phyloP scores from a whole-genome alignment of 2,329 filamentous ascomycete genomes.

The Cephalotrichum gorgonifer region DNA sequence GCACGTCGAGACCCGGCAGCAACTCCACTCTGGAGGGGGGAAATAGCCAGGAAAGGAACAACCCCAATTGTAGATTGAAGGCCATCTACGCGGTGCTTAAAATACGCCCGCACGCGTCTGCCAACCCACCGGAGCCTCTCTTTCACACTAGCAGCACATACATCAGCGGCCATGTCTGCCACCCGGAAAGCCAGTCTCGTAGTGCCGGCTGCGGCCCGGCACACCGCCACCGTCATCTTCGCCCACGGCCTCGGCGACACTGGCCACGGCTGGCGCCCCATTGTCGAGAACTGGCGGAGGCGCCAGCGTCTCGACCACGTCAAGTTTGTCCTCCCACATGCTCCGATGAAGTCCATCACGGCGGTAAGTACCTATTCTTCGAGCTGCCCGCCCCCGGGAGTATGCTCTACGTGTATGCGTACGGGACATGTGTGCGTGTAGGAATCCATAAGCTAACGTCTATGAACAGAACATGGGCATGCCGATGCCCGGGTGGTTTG shows the following conservation, averaged over 20 bases:
- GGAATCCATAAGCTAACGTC: neutral
- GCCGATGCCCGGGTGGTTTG: constrained; percentile 81
- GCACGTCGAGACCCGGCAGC: neutral
- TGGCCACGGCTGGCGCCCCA: constrained; percentile 66
- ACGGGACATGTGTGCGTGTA: too few relatives aligned
- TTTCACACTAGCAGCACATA: neutral
- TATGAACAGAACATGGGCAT: constrained; percentile 73
- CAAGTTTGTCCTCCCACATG: constrained; percentile 90
- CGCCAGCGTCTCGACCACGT: constrained; percentile 76
- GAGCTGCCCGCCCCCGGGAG: too few relatives aligned
- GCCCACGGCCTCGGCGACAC: constrained; percentile 85
- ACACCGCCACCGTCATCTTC: constrained; percentile 93
- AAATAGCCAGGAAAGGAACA: too few relatives aligned
- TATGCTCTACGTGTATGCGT: too few relatives aligned
- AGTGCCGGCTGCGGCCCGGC: constrained; percentile 68
- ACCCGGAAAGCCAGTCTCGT: constrained; percentile 34
- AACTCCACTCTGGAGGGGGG: neutral
- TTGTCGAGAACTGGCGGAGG: constrained; percentile 80
- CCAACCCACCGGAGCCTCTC: neutral
- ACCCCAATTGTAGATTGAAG: too few relatives aligned
- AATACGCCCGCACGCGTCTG: neutral
- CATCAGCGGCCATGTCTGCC: neutral
- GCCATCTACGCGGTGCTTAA: neutral
- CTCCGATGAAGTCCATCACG: constrained; percentile 79
- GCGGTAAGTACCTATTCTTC: constrained; percentile 39